A percentile compares a stretch with the other conserved stretches of the same genome.
These are phyloP conservation scores for Cryptococcus jaspeensis DNA, from an alignment of 1,284 basidiomycete genomes.

Conservation along the genomic window DNA sequence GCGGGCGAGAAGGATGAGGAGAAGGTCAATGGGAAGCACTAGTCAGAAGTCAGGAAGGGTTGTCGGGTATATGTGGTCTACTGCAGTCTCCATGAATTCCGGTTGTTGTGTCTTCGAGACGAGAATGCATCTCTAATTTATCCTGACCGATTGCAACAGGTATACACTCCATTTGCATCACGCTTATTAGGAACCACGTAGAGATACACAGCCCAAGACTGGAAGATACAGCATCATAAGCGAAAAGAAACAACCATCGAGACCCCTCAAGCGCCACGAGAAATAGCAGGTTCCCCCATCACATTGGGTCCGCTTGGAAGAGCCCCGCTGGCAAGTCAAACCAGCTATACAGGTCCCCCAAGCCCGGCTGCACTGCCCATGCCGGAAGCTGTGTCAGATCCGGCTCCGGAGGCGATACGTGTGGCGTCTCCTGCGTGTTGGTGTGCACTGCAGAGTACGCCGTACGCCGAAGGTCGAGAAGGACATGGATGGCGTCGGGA, in stretches of 20 bases:
- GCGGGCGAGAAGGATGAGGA: slow-evolving; percentile 30
- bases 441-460: slow-evolving; percentile 45
- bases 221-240: too few relatives aligned
- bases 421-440: slow-evolving; percentile 36
- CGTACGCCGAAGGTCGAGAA: slow-evolving; percentile 49
- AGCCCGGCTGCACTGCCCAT: slow-evolving; percentile 46
- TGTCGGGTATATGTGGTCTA: too few relatives aligned
- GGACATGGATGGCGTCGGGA: slow-evolving; percentile 49
- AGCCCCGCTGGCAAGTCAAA: slow-evolving; percentile 46
- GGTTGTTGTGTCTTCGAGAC: too few relatives aligned
- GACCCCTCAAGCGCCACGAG: too few relatives aligned
- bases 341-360: slow-evolving; percentile 50
- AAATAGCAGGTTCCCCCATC: too few relatives aligned
- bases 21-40: slow-evolving; percentile 8
- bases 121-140: too few relatives aligned
- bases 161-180: too few relatives aligned
- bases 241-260: not conserved
- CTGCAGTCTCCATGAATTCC: too few relatives aligned
- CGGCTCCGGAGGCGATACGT: slow-evolving; percentile 27
- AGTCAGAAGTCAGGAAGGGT: not conserved
- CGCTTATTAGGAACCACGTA: too few relatives aligned
- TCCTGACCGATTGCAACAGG: too few relatives aligned
- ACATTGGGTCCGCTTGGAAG: slow-evolving; percentile 28
- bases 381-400: slow-evolving; percentile 37
- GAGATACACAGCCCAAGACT: too few relatives aligned